Conservation (phyloP, 73 alveolate species). For the Halteria grandinella region DNA sequence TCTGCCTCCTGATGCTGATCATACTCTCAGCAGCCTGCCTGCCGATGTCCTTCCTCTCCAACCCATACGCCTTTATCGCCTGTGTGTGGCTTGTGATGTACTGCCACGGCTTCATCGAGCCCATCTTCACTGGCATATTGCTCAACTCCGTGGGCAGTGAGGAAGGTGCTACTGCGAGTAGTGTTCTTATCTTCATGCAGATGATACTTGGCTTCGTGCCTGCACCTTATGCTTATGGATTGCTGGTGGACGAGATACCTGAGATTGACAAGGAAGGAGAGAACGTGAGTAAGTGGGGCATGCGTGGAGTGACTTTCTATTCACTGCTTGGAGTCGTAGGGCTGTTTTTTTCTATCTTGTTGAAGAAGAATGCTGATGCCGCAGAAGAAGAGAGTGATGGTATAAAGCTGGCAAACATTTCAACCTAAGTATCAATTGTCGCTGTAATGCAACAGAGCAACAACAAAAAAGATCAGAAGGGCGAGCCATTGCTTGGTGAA, state of each 20-base stretch:
- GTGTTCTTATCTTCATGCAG: conserved; percentile 13
- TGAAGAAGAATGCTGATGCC: too few relatives aligned
- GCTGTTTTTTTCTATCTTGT: too few relatives aligned
- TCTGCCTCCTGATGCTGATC: conserved; percentile 11
- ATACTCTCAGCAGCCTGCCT: neutral
- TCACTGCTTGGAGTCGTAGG: too few relatives aligned
- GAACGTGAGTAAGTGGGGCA: neutral
- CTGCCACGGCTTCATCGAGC: conserved; percentile 35
- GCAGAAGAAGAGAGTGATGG: too few relatives aligned
- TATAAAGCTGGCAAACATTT: too few relatives aligned
- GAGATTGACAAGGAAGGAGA: conserved; percentile 1
- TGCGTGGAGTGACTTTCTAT: too few relatives aligned
- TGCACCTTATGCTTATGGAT: conserved; percentile 44
- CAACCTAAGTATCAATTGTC: too few relatives aligned
- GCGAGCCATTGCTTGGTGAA: too few relatives aligned
- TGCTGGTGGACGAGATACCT: conserved; percentile 25
- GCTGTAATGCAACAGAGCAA: too few relatives aligned
- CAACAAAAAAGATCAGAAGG: too few relatives aligned
- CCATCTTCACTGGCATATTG: conserved; percentile 24
- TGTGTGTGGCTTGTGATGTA: conserved; percentile 10
- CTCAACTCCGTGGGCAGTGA: conserved; percentile 10
- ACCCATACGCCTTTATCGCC: neutral
- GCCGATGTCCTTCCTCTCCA: conserved; percentile 13
- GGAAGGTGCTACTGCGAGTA: conserved; percentile 38
- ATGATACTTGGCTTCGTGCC: conserved; percentile 32